A percentile compares a stretch with the other conserved stretches of the same genome.
Conservation (phyloP, 2,329 filamentous ascomycete species). For the Colletotrichum siamense region DNA sequence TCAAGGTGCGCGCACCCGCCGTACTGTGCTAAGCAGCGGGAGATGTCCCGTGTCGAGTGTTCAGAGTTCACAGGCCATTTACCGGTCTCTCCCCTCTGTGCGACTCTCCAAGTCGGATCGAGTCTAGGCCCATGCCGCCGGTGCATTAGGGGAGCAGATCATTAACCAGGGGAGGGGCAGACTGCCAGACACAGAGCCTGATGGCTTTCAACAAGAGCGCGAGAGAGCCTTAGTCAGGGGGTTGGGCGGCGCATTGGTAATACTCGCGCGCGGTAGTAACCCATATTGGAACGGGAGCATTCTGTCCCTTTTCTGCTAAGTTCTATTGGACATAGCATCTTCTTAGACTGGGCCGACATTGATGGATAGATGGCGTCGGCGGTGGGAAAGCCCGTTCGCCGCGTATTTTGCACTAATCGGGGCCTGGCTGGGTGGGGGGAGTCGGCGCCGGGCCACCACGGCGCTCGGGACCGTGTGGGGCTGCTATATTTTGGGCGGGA, state of each 20-base stretch:
- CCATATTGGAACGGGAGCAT: background rate
- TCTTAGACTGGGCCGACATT: background rate
- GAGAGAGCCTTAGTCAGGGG: background rate
- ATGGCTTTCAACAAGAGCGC: background rate
- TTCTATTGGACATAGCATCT: background rate
- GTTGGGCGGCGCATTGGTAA: conserved; percentile 14
- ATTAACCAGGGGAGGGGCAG: background rate
- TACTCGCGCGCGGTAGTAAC: conserved; percentile 2
- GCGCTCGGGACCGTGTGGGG: background rate
- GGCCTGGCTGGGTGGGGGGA: background rate
- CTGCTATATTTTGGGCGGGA: background rate
- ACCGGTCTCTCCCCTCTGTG: background rate
- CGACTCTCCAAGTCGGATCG: background rate
- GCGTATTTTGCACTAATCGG: background rate
- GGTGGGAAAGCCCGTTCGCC: background rate
- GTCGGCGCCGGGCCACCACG: background rate
- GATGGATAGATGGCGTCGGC: background rate
- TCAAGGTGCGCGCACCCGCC: background rate
- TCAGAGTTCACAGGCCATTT: background rate
- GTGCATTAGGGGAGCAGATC: background rate
- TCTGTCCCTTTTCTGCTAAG: background rate
- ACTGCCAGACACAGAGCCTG: background rate
- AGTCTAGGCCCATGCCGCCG: background rate
- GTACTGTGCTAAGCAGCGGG: background rate
- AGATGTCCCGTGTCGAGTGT: background rate